A percentile compares a stretch with the other conserved stretches of the same genome.
Evolutionary conservation across 2,329 filamentous ascomycete species (phyloP).

Genomic region (Trichoderma endophyticum): DNA sequence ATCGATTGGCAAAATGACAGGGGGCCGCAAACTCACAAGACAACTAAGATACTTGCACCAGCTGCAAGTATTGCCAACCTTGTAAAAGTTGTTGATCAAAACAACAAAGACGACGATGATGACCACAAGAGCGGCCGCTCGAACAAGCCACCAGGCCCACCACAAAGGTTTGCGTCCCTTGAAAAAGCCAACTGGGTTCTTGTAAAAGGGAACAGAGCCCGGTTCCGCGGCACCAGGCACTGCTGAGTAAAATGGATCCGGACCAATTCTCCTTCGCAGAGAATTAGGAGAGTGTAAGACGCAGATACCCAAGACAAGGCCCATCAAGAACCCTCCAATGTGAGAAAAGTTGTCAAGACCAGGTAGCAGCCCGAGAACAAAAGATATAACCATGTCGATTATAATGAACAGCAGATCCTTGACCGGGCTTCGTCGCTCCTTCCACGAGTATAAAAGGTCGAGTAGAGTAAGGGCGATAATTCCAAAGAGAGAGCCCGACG

Average conservation of each 20-base stretch:
- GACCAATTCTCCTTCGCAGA: conserved; percentile 69
- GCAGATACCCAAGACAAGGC: conserved; percentile 79
- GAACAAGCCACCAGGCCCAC: conserved; percentile 96
- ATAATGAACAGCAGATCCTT: conserved; percentile 86
- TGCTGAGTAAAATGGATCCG: conserved; percentile 67
- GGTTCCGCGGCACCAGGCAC: conserved; percentile 53
- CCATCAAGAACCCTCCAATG: conserved; percentile 94
- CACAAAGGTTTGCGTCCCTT: conserved; percentile 88
- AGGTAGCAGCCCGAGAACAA: conserved; percentile 86
- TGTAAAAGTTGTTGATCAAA: conserved; percentile 88
- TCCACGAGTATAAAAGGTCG: conserved; percentile 92
- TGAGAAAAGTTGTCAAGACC: conserved; percentile 97
- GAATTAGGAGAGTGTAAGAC: conserved; percentile 84
- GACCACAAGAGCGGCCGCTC: conserved; percentile 72
- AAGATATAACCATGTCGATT: conserved; percentile 82
- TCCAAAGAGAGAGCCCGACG: conserved; percentile 87
- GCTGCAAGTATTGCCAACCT: conserved; percentile 67
- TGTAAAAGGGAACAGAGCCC: conserved; percentile 53
- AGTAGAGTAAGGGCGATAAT: conserved; percentile 84
- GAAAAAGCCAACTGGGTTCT: conserved; percentile 74
- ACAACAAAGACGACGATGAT: conserved; percentile 83
- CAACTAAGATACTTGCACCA: conserved; percentile 98
- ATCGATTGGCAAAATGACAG: neutral
- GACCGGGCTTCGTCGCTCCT: conserved; percentile 68
- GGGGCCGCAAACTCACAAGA: conserved; percentile 63